A percentile compares a stretch with the other conserved stretches of the same genome.
These are phyloP conservation scores for Sugiyamaella paludigena DNA, from an alignment of 1,139 yeast genomes.

Conservation along the genomic window DNA sequence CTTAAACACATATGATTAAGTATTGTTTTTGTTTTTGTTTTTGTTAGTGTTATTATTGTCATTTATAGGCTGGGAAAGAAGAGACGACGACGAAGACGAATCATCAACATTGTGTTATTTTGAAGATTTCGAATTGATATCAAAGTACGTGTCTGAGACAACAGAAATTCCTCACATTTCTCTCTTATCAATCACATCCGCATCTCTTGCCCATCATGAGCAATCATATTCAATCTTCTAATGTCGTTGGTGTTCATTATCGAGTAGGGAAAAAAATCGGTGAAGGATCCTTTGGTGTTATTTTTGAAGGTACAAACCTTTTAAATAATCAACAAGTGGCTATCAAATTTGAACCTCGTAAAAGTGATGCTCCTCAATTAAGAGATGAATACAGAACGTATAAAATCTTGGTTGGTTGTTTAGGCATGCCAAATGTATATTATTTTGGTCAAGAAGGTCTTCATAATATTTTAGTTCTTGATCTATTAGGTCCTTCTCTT, in stretches of 20 bases:
- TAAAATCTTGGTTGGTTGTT: slow-evolving; percentile 74
- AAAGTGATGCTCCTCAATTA: slow-evolving; percentile 96
- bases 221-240: slow-evolving; percentile 39
- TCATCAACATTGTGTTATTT: too few species aligned
- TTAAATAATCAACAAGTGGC: slow-evolving; percentile 78
- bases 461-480: slow-evolving; percentile 90
- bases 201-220: slow-evolving; percentile 4
- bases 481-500: slow-evolving; percentile 88
- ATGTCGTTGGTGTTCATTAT: slow-evolving; percentile 73
- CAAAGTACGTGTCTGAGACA: too few species aligned
- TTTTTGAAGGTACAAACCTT: slow-evolving; percentile 90
- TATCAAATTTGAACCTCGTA: slow-evolving; percentile 79
- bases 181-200: not conserved
- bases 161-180: too few species aligned
- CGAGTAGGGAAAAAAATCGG: slow-evolving; percentile 96
- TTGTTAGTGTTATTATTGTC: not conserved
- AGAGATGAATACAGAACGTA: slow-evolving; percentile 95
- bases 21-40: not conserved
- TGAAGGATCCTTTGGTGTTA: slow-evolving; percentile 96
- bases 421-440: slow-evolving; percentile 91
- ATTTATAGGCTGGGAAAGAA: too few species aligned
- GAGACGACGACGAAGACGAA: too few species aligned
- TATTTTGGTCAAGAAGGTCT: slow-evolving; percentile 98
- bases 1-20: too few species aligned
- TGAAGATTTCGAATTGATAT: too few species aligned